These are phyloP conservation scores for Coemansia furcata DNA, from an alignment of 192 early-diverging fungal species.

Conservation along the genomic window DNA sequence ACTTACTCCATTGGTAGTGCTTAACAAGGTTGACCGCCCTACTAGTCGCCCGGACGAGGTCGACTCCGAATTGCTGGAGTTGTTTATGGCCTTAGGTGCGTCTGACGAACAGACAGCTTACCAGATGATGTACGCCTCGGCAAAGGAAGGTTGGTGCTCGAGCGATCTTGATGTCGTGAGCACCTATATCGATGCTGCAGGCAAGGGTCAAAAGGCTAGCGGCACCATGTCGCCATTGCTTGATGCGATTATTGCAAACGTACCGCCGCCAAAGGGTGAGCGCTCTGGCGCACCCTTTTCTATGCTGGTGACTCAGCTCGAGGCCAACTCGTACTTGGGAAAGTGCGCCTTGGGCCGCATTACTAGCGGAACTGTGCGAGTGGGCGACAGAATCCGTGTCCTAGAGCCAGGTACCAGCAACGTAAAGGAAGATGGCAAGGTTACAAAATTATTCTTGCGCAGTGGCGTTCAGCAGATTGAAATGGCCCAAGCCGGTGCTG, in stretches of 20 bases:
- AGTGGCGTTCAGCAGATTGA: conserved; percentile 71
- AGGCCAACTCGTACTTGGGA: conserved; percentile 78
- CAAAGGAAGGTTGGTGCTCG: conserved; percentile 82
- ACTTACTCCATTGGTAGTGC: conserved; percentile 73
- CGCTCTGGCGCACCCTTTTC: conserved; percentile 66
- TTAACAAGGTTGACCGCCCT: conserved; percentile 83
- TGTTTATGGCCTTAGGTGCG: conserved; percentile 77
- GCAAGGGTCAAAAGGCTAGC: conserved; percentile 15
- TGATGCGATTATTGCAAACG: conserved; percentile 68
- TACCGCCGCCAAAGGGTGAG: conserved; percentile 63
- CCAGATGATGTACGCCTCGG: conserved; percentile 72
- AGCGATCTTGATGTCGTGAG: conserved; percentile 48
- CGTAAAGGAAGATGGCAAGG: conserved; percentile 64
- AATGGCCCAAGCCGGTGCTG: conserved; percentile 73
- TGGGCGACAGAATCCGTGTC: conserved; percentile 74
- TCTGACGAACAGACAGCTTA: conserved; percentile 78
- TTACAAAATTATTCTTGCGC: conserved; percentile 74
- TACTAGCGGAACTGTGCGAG: conserved; percentile 62
- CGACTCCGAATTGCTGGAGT: conserved; percentile 75
- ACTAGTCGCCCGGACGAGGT: conserved; percentile 75
- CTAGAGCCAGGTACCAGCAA: conserved; percentile 65
- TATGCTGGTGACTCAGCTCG: conserved; percentile 86
- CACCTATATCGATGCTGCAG: conserved; percentile 5
- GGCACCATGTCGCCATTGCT: conserved; percentile 66
- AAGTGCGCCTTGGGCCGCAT: conserved; percentile 81